Conservation (phyloP, 768 basidiomycete species). For the Russula brevipes region DNA sequence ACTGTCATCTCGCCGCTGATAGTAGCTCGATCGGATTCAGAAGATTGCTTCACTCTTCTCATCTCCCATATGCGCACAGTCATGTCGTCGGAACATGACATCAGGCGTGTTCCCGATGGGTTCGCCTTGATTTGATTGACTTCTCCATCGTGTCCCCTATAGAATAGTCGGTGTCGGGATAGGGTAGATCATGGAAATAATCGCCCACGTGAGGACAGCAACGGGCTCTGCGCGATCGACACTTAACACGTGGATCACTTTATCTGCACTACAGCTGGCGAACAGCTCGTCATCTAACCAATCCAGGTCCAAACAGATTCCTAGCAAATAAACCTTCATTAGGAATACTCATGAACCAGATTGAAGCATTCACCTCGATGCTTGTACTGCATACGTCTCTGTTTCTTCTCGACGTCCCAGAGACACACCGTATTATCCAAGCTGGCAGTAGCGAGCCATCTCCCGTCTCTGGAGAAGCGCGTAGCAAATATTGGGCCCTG, state of each 20-base stretch:
- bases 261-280: slow-evolving; percentile 70
- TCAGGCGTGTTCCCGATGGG: slow-evolving; percentile 56
- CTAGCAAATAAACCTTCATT: slow-evolving; percentile 32
- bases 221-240: slow-evolving; percentile 50
- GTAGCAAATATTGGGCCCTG: slow-evolving; percentile 80
- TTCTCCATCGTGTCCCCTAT: slow-evolving; percentile 69
- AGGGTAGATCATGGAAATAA: background rate
- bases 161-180: background rate
- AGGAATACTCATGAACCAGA: background rate
- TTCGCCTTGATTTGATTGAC: slow-evolving; percentile 76
- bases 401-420: slow-evolving; percentile 67
- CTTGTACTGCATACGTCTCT: slow-evolving; percentile 56
- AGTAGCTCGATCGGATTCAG: slow-evolving; percentile 22
- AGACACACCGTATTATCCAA: slow-evolving; percentile 72
- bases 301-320: slow-evolving; percentile 75
- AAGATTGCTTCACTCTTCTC: slow-evolving; percentile 38
- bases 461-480: slow-evolving; percentile 68
- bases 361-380: slow-evolving; percentile 51
- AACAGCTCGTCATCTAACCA: slow-evolving; percentile 72
- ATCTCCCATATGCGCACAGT: slow-evolving; percentile 76
- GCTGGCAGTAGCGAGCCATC: slow-evolving; percentile 71
- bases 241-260: slow-evolving; percentile 54
- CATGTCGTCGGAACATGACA: slow-evolving; percentile 77
- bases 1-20: slow-evolving; percentile 35
- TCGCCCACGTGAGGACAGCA: slow-evolving; percentile 55